Base-by-base conservation (phyloP, 495 filamentous ascomycete genomes). In the Pseudomonodictys pantanalensis region DNA sequence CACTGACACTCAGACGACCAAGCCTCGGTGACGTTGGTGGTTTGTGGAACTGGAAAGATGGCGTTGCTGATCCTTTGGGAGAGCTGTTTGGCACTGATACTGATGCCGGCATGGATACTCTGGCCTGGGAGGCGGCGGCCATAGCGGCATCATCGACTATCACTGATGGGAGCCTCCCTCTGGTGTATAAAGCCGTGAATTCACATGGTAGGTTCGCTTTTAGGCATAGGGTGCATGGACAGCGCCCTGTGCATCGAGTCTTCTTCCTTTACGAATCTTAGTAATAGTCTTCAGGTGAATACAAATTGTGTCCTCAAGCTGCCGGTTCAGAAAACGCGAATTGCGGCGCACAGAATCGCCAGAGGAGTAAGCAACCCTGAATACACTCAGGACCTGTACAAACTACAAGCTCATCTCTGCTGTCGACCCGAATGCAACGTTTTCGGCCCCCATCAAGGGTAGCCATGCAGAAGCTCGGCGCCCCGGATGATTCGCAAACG, bases 121-220 rank as follows among this genome's bases (percentile, higher is more conserved):
- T 42, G 23, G 58, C 51, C 32, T 10, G 12, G 6, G 42, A 56
- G 25, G n/a, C 56, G 5, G 50, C 18, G 1, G 58, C 17, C 10
- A 62, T 1, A n/a, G 51, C 51, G 18, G 42, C 44, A 26, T 62
- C 58, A 33, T 62, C 58, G 1, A 62, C 58, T 24, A 50, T n/a
- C 1, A 62, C 52, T 22, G 58, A 62, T 7, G 58, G 58, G 17
- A 62, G 26, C 24, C 52, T 55, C 1, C 58, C 58, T 56, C 58
- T 41, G 9, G 58, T 62, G 20, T 62, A 62, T 17, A 52, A 62
- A 26, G 58, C 58, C 7, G 58, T 62, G 44, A 62, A 62, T 26
- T 62, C 58, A 35, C 58, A 62, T 5, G 58, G 28, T 9, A 62
- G 52, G 22, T 52, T 52, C 1, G 44, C 11, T 18, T 51, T n/a